phyloP scores from a whole-genome alignment of 345 rosid genomes.

The Linum lewisii region DNA sequence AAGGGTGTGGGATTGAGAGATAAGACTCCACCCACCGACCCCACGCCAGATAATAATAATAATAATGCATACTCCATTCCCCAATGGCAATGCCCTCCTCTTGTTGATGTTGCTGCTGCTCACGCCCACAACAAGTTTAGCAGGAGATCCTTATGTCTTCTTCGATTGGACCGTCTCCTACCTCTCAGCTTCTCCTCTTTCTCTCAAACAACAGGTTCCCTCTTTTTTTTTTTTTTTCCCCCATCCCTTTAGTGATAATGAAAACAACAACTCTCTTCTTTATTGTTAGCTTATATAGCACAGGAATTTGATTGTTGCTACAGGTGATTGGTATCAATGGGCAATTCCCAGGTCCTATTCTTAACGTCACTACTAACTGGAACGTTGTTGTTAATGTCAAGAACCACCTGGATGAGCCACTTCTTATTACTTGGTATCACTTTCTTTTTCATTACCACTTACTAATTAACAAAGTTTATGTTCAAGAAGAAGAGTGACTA shows the following conservation, averaged over 20 bases:
- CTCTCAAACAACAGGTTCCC: conserved; percentile 61
- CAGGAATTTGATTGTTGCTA: not conserved
- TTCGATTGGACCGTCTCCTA: conserved; percentile 90
- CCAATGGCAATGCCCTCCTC: conserved; percentile 12
- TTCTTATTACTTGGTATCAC: conserved; percentile 58
- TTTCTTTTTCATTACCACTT: not conserved
- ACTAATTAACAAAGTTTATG: not conserved
- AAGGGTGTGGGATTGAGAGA: too few relatives aligned
- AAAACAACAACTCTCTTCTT: not conserved
- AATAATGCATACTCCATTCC: not conserved
- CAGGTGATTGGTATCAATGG: conserved; percentile 28
- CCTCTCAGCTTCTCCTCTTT: conserved; percentile 55
- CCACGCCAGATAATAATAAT: too few relatives aligned
- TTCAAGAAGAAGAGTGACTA: not conserved
- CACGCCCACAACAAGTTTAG: conserved; percentile 14
- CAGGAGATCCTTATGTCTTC: conserved; percentile 68
- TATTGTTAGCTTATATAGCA: not conserved
- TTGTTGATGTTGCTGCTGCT: not conserved
- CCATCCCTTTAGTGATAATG: not conserved
- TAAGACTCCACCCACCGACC: too few relatives aligned
- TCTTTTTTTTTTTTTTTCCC: not conserved
- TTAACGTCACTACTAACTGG: conserved; percentile 26
- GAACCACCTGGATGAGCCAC: conserved; percentile 25
- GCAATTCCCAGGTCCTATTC: conserved; percentile 24
- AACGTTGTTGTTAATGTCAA: conserved; percentile 25